phyloP scores from a whole-genome alignment of 768 basidiomycete species.

The Boletus patriciae region DNA sequence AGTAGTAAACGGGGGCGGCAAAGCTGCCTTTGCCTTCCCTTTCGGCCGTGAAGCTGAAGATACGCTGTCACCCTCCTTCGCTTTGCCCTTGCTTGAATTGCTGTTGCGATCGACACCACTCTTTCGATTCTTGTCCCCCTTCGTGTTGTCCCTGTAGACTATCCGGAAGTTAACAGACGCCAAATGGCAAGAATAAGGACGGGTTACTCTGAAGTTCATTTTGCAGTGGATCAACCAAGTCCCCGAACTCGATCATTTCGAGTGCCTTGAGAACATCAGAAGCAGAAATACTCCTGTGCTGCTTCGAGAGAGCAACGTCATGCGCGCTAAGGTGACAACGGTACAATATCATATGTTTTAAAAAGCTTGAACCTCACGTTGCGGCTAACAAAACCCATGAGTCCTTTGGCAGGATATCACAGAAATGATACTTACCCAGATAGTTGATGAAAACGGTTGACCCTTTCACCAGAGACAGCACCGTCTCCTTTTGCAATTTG shows the following conservation, averaged over 20 bases:
- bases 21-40: slow-evolving; percentile 33
- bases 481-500: slow-evolving; percentile 89
- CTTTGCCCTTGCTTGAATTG: slow-evolving; percentile 30
- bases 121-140: slow-evolving; percentile 55
- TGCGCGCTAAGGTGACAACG: slow-evolving; percentile 59
- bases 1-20: slow-evolving; percentile 31
- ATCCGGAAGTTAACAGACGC: not conserved
- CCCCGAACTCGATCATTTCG: slow-evolving; percentile 73
- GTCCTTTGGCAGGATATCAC: not conserved
- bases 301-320: slow-evolving; percentile 79
- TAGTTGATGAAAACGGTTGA: slow-evolving; percentile 97
- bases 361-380: slow-evolving; percentile 36
- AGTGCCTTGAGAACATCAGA: slow-evolving; percentile 88
- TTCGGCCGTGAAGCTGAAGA: slow-evolving; percentile 29
- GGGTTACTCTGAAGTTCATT: slow-evolving; percentile 60
- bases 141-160: slow-evolving; percentile 68
- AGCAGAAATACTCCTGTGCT: slow-evolving; percentile 86
- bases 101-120: slow-evolving; percentile 26
- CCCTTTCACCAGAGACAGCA: slow-evolving; percentile 79
- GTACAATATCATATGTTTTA: slow-evolving; percentile 7
- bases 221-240: slow-evolving; percentile 63
- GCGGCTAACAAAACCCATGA: slow-evolving; percentile 37
- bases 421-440: slow-evolving; percentile 54
- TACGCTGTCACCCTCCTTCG: slow-evolving; percentile 33
- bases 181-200: not conserved